A percentile compares a stretch with the other conserved stretches of the same genome.
Evolutionary conservation across 352 stramenopile genomes (phyloP).

Genomic region (Phytophthora aleatoria): DNA sequence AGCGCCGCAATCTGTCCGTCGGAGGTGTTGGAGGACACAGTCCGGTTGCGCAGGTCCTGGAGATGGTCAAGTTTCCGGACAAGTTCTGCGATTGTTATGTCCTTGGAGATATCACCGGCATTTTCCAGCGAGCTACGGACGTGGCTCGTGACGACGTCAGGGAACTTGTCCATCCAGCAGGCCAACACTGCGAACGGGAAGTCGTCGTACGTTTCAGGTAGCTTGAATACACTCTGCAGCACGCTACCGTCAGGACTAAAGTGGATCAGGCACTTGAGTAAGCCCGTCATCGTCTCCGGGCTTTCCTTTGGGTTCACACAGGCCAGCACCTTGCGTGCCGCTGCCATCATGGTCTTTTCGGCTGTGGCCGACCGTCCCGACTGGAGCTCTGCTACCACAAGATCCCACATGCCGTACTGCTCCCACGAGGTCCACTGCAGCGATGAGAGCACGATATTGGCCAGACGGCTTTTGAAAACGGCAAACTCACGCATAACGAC

Average conservation of each 20-base stretch:
- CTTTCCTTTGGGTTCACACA: constrained; percentile 77
- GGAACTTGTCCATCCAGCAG: constrained; percentile 76
- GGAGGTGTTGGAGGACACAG: background rate
- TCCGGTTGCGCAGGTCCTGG: constrained; percentile 44
- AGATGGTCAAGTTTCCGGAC: constrained; percentile 69
- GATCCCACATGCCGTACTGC: constrained; percentile 81
- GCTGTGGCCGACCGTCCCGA: constrained; percentile 33
- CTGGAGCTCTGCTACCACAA: constrained; percentile 73
- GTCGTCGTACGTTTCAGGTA: constrained; percentile 60
- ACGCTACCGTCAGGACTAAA: constrained; percentile 68
- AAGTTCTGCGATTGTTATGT: constrained; percentile 48
- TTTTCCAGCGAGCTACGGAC: constrained; percentile 55
- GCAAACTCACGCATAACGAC: constrained; percentile 80
- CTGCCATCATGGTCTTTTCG: constrained; percentile 70
- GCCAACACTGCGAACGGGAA: constrained; percentile 72
- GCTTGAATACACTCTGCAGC: constrained; percentile 81
- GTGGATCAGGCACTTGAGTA: constrained; percentile 80
- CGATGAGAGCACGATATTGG: constrained; percentile 76
- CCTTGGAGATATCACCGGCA: constrained; percentile 38
- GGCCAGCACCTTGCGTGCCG: constrained; percentile 73
- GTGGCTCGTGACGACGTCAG: constrained; percentile 60
- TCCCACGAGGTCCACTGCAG: constrained; percentile 87
- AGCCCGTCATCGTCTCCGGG: constrained; percentile 69
- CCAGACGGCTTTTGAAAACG: constrained; percentile 69
- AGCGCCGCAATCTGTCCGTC: constrained; percentile 40